A percentile compares a stretch with the other conserved stretches of the same genome.
phyloP scores from a whole-genome alignment of 768 basidiomycete genomes.

The Lactarius evosmus region DNA sequence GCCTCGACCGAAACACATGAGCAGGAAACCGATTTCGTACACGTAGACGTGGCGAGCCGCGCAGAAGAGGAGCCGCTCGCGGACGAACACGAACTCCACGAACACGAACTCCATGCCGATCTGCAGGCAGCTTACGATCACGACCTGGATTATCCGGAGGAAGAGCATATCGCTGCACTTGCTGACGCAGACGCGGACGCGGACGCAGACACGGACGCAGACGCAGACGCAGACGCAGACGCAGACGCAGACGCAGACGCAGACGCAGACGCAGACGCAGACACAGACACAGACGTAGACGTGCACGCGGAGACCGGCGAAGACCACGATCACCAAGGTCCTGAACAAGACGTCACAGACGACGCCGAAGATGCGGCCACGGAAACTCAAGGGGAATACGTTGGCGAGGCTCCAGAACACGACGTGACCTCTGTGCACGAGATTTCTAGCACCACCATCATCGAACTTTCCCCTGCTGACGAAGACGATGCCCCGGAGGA shows the following conservation, averaged over 20 bases:
- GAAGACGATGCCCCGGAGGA: constrained; percentile 15
- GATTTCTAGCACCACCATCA: constrained; percentile 17
- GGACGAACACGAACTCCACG: constrained; percentile 11
- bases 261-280: constrained; percentile 1
- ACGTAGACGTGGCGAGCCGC: constrained; percentile 14
- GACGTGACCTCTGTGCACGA: constrained; percentile 21
- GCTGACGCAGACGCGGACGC: constrained; percentile 2
- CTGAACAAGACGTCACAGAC: constrained; percentile 25
- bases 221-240: not conserved
- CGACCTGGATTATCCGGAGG: constrained; percentile 9
- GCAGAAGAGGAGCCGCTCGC: constrained; percentile 8
- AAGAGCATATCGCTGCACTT: not conserved
- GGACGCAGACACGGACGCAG: not conserved
- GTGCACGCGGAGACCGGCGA: not conserved
- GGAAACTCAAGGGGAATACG: constrained; percentile 1
- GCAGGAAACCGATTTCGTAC: constrained; percentile 19
- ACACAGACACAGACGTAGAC: not conserved
- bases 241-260: constrained; percentile 2
- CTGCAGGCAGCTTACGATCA: not conserved
- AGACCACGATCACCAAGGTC: constrained; percentile 13
- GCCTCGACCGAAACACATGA: constrained; percentile 6
- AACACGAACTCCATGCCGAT: constrained; percentile 7
- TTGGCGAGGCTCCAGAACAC: constrained; percentile 11
- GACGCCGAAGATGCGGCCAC: constrained; percentile 7
- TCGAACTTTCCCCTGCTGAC: constrained; percentile 20